phyloP scores from a whole-genome alignment of 176 grass and related monocot species.

The Aegilops longissima region DNA sequence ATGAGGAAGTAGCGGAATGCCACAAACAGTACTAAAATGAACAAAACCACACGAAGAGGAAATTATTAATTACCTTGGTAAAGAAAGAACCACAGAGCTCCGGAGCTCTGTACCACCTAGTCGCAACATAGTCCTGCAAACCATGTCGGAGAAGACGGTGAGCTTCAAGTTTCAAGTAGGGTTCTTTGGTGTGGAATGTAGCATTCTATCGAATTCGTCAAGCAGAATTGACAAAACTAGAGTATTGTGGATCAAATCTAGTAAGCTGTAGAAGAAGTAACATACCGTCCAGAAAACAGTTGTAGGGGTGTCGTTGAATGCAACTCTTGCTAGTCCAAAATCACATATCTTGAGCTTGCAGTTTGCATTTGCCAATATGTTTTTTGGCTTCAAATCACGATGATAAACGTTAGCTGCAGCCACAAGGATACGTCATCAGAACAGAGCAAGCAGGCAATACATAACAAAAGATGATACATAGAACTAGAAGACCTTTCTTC shows the following conservation, averaged over 20 bases:
- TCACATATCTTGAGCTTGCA: constrained; percentile 99
- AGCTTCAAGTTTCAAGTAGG: constrained; percentile 16
- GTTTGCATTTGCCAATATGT: constrained; percentile 98
- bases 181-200: neutral
- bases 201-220: neutral
- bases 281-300: constrained; percentile 98
- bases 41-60: constrained; percentile 18
- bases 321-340: constrained; percentile 97
- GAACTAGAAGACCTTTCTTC: neutral
- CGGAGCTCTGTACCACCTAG: constrained; percentile 97
- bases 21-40: neutral
- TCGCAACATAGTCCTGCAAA: constrained; percentile 96
- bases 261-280: constrained; percentile 9
- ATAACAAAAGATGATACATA: neutral
- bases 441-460: neutral
- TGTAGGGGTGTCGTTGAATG: constrained; percentile 81
- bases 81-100: constrained; percentile 98
- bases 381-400: constrained; percentile 96
- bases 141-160: neutral
- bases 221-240: neutral
- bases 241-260: neutral
- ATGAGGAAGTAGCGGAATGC: neutral
- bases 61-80: constrained; percentile 67
- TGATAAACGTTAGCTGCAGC: constrained; percentile 97
- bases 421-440: constrained; percentile 32